These are phyloP conservation scores for Thalassiosira mediterranea DNA, from an alignment of 352 stramenopile genomes.

Conservation along the genomic window DNA sequence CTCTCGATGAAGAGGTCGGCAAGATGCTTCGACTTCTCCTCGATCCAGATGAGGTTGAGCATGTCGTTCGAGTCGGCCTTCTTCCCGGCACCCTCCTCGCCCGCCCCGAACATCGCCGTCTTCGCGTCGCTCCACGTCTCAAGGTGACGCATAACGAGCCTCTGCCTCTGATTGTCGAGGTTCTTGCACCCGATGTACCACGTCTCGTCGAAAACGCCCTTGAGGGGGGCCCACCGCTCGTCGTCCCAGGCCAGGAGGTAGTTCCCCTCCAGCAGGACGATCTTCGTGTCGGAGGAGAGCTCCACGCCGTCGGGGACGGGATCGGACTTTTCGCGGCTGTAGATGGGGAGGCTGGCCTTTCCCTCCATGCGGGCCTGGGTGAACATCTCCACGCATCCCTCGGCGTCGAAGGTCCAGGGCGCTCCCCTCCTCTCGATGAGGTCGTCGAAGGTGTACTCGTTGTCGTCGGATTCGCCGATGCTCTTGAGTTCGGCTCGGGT, in stretches of 20 bases:
- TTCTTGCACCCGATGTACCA: conserved; percentile 68
- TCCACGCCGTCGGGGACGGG: conserved; percentile 60
- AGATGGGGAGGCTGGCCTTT: conserved; percentile 62
- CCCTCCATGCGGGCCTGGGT: conserved; percentile 17
- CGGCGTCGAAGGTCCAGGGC: conserved; percentile 74
- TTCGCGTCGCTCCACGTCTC: conserved; percentile 76
- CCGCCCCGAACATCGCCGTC: conserved; percentile 61
- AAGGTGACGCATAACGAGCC: conserved; percentile 65
- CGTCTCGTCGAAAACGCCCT: conserved; percentile 69
- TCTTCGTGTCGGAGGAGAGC: conserved; percentile 54
- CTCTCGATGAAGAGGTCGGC: conserved; percentile 30
- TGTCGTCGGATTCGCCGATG: conserved; percentile 30
- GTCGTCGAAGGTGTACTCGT: conserved; percentile 45
- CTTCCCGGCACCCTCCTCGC: conserved; percentile 43
- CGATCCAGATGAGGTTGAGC: conserved; percentile 51
- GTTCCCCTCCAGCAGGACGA: conserved; percentile 79
- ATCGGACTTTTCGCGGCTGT: conserved; percentile 69
- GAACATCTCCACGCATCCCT: conserved; percentile 57
- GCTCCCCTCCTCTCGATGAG: conserved; percentile 65
- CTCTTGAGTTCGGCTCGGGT: conserved; percentile 48
- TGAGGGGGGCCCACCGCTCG: conserved; percentile 54
- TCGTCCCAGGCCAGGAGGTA: conserved; percentile 71
- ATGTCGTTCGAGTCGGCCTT: conserved; percentile 74
- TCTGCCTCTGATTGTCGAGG: conserved; percentile 45
- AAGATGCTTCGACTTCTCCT: conserved; percentile 40